Conservation (phyloP, 2,329 filamentous ascomycete genomes). For the Alternaria panax region DNA sequence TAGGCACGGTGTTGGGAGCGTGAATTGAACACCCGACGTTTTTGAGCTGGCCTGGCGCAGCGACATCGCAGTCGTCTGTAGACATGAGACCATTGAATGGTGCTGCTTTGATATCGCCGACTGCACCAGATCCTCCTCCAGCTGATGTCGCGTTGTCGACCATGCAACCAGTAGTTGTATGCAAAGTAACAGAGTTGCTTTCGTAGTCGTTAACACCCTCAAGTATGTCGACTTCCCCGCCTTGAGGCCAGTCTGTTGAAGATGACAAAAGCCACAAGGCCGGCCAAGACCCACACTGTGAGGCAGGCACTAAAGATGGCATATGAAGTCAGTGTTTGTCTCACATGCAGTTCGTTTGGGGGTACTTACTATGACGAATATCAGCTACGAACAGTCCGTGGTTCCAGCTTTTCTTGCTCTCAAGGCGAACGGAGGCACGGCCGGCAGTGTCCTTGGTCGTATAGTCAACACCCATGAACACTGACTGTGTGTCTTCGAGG, state of each 20-base stretch:
- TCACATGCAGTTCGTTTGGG: neutral
- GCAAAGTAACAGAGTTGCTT: constrained; percentile 42
- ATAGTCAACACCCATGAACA: constrained; percentile 54
- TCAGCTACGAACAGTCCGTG: constrained; percentile 44
- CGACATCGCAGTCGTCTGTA: constrained; percentile 57
- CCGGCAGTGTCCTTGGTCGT: constrained; percentile 38
- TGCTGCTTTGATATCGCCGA: neutral
- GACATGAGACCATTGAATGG: constrained; percentile 55
- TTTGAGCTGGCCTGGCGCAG: constrained; percentile 29
- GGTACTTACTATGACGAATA: constrained; percentile 35
- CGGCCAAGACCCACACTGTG: constrained; percentile 44
- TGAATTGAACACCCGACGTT: constrained; percentile 45
- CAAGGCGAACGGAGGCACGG: constrained; percentile 40
- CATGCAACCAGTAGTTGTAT: constrained; percentile 37
- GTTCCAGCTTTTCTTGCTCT: constrained; percentile 42
- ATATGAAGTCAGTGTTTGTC: neutral
- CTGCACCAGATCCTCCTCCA: neutral
- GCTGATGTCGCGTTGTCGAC: constrained; percentile 26
- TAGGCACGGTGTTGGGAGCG: constrained; percentile 3
- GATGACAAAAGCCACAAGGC: constrained; percentile 45
- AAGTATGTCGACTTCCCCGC: constrained; percentile 48
- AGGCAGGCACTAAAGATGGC: constrained; percentile 31
- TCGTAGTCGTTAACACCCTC: constrained; percentile 46
- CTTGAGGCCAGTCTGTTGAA: constrained; percentile 39
- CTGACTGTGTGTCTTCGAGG: constrained; percentile 24